Conservation (phyloP, 2,329 filamentous ascomycete genomes). For the Phyllosticta ampelicida region DNA sequence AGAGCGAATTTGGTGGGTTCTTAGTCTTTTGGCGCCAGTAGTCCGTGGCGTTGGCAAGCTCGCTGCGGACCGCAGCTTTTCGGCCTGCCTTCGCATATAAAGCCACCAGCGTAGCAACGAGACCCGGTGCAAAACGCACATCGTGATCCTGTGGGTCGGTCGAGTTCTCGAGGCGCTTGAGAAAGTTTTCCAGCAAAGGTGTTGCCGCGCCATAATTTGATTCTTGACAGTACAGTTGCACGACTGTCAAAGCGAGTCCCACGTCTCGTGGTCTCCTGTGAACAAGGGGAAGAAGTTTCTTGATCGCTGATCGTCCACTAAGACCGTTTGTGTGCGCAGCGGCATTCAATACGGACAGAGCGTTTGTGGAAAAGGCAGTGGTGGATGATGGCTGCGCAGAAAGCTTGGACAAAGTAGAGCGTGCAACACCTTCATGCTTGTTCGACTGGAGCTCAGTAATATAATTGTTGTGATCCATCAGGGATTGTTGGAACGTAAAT, state of each 20-base stretch:
- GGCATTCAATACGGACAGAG: conserved; percentile 55
- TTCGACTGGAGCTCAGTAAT: conserved; percentile 54
- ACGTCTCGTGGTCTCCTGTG: conserved; percentile 69
- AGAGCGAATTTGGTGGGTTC: conserved; percentile 45
- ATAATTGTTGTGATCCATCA: conserved; percentile 52
- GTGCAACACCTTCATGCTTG: conserved; percentile 56
- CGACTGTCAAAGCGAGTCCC: conserved; percentile 65
- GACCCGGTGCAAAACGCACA: conserved; percentile 70
- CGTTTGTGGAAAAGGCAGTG: conserved; percentile 40
- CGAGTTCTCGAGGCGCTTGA: conserved; percentile 58
- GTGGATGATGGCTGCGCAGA: conserved; percentile 27
- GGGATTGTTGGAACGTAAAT: conserved; percentile 59
- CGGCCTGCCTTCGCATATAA: conserved; percentile 70
- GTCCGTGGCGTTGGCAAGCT: conserved; percentile 66
- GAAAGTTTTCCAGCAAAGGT: conserved; percentile 62
- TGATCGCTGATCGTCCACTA: conserved; percentile 57
- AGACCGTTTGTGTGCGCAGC: conserved; percentile 59
- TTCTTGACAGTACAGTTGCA: conserved; percentile 68
- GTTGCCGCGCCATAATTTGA: conserved; percentile 66
- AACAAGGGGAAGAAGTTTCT: conserved; percentile 56
- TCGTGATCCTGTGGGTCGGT: conserved; percentile 48
- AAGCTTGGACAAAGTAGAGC: conserved; percentile 39
- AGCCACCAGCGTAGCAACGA: conserved; percentile 69
- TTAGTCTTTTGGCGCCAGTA: conserved; percentile 60
- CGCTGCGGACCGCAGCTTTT: conserved; percentile 56